Evolutionary conservation across 2,329 filamentous ascomycete genomes (phyloP), one percentile per base, ranked within the genome.

Genomic region (Rutstroemia sp.): DNA sequence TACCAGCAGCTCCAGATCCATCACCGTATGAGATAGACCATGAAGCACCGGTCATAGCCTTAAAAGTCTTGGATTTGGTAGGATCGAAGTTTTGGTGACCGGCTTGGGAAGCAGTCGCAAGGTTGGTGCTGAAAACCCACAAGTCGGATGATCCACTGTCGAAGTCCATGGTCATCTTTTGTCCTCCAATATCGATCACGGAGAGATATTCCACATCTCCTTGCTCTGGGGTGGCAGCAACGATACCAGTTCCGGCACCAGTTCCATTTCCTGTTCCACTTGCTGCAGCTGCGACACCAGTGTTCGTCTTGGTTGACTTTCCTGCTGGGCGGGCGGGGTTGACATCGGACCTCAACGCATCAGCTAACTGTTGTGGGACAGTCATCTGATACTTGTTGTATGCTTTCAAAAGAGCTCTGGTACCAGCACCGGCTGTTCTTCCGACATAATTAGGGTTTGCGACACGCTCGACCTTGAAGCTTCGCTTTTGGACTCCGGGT

Each of bases 381-480:
- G 73, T 71, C 71, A 85, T 78, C 60, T 80, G 78, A 70, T 79
- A 90, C 69, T 92, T 92, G 64, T 76, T 72, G 69, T 87, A 85
- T 16, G 86, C 81, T 71, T 82, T 87, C 51, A 79, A 71, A 63
- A 92, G 75, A 51, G 85, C 83, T 55, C 65, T 70, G 0, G 66
- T 68, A 41, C 66, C 67, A 25, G 66, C 66, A 45, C 66, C 67
- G 10, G 61, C 54, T 4, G 63, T 49, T 42, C 65, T 57, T 17
- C 64, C 58, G 47, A 58, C 73, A 67, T 83, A 82, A 56, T 74
- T 73, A n/a, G 72, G 72, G 50, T 70, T 70, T 16, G 61, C 52
- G 12, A 67, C 60, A 54, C 67, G 65, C 46, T 64, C 63, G 42
- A 70, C 65, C 46, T 66, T 68, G 61, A 70, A 70, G 57, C 63